phyloP scores from a whole-genome alignment of 345 rosid species.

The Brassica napus region Da-Ae NC_063442.1:38428501-38429000 shows the following conservation, averaged over 20 bases:
- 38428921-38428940: slow-evolving; percentile 99
- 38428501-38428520: slow-evolving; percentile 95
- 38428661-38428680: slow-evolving; percentile 94
- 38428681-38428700: slow-evolving; percentile 99
- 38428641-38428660: slow-evolving; percentile 99
- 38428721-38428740: slow-evolving; percentile 75
- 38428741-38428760: slow-evolving; percentile 71
- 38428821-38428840: slow-evolving; percentile 42
- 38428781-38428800: slow-evolving; percentile 84
- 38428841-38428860: slow-evolving; percentile 68
- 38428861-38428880: slow-evolving; percentile 92
- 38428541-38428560: slow-evolving; percentile 95
- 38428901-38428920: slow-evolving; percentile 93
- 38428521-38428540: slow-evolving; percentile 87
- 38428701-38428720: slow-evolving; percentile 74
- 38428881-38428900: slow-evolving; percentile 97
- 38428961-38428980: slow-evolving; percentile 89
- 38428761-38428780: slow-evolving; percentile 85
- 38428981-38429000: slow-evolving; percentile 90
- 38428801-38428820: slow-evolving; percentile 78
- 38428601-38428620: slow-evolving; percentile 72
- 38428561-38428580: slow-evolving; percentile 93
- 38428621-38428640: slow-evolving; percentile 89
- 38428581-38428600: slow-evolving; percentile 91
- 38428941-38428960: slow-evolving; percentile 96